Base-by-base conservation (phyloP, 768 basidiomycete species). In the Lactifluus volemus region DNA sequence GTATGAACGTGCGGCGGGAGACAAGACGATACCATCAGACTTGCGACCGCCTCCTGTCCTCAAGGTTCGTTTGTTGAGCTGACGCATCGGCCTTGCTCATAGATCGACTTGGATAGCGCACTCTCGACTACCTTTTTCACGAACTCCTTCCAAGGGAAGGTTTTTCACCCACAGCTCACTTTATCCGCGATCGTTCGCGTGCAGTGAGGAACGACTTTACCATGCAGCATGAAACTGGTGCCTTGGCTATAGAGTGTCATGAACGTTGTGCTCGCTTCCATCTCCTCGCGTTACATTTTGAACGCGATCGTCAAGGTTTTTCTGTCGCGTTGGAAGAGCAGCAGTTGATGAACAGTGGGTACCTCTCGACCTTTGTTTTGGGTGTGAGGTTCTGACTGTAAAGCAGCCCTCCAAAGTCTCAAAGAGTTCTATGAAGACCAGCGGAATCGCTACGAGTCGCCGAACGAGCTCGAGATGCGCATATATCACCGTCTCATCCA, bases 221-320 rank as follows among this genome's bases (percentile, higher is more conserved):
- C 0, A 88, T 97, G 80, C 96, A 98, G 70, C 89, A 88, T 63
- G 81, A 85, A 61, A 85, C 84, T 39, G 89, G 88, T 7, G 73
- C 79, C 1, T 65, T 85, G 49, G 91, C 94, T 3, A 92, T 96
- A 52, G 88, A 90, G 66, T 93, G 89, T 67, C 88, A 96, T 67
- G 95, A 94, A 69, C 84, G 96, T 55, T 96, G 95, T 70, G 95
- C 89, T 45, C 83, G 96, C 41, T 98, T 90, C 68, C 96, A 98
- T 71, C 90, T 98, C 56, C 76, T 98, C 1, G 86, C 87, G 0
- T 71, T 96, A 29, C 90, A 93, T 49, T 72, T 75, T 9, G 72
- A 84, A 70, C 81, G 85, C 29, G 82, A 86, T 65, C 75, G 72
- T 41, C 34, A 73, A 1, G 77, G 76, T 3, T 88, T 91, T 70